Evolutionary conservation across 768 basidiomycete species (phyloP), one percentile per base, ranked within the genome.

Genomic region (Mycena galopus): DNA sequence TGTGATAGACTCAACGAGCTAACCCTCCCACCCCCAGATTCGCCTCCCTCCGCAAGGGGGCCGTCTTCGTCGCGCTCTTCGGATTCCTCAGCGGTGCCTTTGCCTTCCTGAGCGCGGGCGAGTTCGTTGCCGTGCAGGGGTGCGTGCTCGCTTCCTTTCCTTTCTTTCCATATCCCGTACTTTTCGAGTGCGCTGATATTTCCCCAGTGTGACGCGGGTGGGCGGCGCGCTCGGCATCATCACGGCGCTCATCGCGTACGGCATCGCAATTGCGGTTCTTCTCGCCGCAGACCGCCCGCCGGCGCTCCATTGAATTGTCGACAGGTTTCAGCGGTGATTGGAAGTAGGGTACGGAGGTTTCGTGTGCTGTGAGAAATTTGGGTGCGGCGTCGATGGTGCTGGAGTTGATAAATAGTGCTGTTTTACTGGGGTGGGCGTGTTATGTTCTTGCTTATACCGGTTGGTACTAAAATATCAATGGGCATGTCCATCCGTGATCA

Each of bases 211-310:
- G 53, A 55, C 47, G 32, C 77, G 75, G 70, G 79, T 78, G 23
- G 78, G 78, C 58, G 80, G 81, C 29, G 77, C 74, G 14, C 75
- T 81, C 37, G 80, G 80, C 32, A 77, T 81, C 51, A 71, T 78
- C 16, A 79, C 79, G 37, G 81, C 77, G 10, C 59, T 80, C 21
- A 63, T 80, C 35, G 81, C 80, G 19, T 81, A 78, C 63, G 81
- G 79, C 56, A 78, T 79, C 59, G 80, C 77, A 10, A 57, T 78
- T 59, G 76, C 70, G 57, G 79, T 78, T 55, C 50, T 81, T 65
- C 27, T 80, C 63, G 69, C 79, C 25, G 76, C 77, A 29, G 80
- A 81, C 71, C 71, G 72, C 53, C 75, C 66, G 19, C 78, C 79
- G 17, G 71, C 79, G 23, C 60, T 79, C 17, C 75, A 69, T 50